A percentile compares a stretch with the other conserved stretches of the same genome.
Evolutionary conservation across 208 protist species (phyloP).

Genomic region (Naegleria fowleri): DNA sequence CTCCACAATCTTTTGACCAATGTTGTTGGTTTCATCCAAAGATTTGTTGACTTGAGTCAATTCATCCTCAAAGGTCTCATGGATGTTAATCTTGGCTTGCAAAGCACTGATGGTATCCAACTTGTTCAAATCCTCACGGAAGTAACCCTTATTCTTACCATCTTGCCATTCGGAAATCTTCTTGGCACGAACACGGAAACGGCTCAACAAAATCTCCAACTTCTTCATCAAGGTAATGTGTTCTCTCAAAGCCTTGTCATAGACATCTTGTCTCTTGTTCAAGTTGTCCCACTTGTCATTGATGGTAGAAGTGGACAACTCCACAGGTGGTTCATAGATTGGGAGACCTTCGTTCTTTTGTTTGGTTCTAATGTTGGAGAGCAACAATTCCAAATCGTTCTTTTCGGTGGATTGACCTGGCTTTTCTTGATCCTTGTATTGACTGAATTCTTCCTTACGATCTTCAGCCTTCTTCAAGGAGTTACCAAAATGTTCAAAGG

Average conservation of each 20-base stretch:
- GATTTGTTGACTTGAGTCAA: not conserved
- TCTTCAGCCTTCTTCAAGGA: not conserved
- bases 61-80: constrained; percentile 10
- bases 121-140: not conserved
- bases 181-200: not conserved
- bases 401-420: constrained; percentile 39
- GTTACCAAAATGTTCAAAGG: not conserved
- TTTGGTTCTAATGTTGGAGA: constrained; percentile 39
- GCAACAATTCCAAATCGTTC: constrained; percentile 39
- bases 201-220: not conserved
- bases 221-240: constrained; percentile 11
- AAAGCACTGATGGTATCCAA: not conserved
- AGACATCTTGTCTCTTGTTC: constrained; percentile 19
- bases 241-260: constrained; percentile 18
- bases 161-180: constrained; percentile 11
- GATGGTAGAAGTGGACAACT: constrained; percentile 25
- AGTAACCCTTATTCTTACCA: not conserved
- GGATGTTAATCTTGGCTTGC: constrained; percentile 11
- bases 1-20: not conserved
- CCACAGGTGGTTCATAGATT: constrained; percentile 37
- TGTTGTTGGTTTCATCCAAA: not conserved
- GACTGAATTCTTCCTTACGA: constrained; percentile 9
- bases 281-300: constrained; percentile 38
- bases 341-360: constrained; percentile 35
- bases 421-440: constrained; percentile 38